A percentile compares a stretch with the other conserved stretches of the same genome.
Conservation (phyloP, 441 rosid genomes). For the Erodium texanum region DNA sequence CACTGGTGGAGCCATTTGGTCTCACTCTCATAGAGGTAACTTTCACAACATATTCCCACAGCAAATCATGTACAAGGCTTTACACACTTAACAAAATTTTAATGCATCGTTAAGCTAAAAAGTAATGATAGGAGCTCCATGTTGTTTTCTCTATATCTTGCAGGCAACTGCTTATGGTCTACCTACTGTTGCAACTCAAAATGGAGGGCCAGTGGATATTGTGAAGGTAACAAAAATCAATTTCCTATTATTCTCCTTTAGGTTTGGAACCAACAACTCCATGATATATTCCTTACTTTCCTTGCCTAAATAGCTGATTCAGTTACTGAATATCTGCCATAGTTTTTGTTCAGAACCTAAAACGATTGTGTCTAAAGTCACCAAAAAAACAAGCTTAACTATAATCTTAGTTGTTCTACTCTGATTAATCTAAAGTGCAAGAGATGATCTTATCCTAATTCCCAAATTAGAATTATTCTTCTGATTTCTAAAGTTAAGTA, state of each 20-base stretch:
- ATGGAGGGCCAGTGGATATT: slow-evolving; percentile 70
- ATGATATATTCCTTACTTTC: too few species aligned
- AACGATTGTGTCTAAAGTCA: neutral
- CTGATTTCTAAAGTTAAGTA: neutral
- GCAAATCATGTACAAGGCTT: neutral
- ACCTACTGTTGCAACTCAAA: slow-evolving; percentile 62
- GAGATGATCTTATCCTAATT: neutral
- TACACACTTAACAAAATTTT: neutral
- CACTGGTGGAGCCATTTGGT: slow-evolving; percentile 74
- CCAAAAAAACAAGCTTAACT: neutral
- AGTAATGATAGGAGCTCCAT: neutral
- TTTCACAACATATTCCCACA: slow-evolving; percentile 10
- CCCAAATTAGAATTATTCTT: neutral
- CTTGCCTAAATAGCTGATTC: too few species aligned
- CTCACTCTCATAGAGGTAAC: slow-evolving; percentile 63
- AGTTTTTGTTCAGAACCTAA: neutral
- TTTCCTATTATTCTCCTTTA: too few species aligned
- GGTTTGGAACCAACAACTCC: too few species aligned
- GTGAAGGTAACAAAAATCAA: slow-evolving; percentile 35
- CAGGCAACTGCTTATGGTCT: slow-evolving; percentile 75
- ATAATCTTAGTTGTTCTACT: neutral
- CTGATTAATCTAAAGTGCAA: neutral
- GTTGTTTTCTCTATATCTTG: slow-evolving; percentile 10
- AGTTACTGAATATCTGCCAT: too few species aligned
- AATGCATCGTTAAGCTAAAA: neutral